phyloP scores from a whole-genome alignment of 345 rosid genomes.

The Odontarrhena argentea region DNA sequence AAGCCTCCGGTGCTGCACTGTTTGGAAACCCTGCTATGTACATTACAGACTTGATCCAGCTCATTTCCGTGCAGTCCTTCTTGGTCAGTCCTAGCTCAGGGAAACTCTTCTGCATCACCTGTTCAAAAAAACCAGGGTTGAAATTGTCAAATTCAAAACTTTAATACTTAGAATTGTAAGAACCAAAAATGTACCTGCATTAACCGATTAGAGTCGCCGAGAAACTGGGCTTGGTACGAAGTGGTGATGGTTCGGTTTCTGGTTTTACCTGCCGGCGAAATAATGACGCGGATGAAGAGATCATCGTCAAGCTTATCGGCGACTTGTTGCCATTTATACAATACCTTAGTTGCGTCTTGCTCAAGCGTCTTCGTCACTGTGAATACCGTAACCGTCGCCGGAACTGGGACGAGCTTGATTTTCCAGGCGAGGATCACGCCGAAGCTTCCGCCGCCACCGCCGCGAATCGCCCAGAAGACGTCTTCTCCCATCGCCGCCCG shows the following conservation, averaged over 20 bases:
- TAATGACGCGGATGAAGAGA: constrained; percentile 60
- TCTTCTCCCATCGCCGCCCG: constrained; percentile 73
- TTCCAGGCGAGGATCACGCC: constrained; percentile 72
- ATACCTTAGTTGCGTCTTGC: constrained; percentile 48
- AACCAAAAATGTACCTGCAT: constrained; percentile 26
- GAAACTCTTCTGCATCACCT: constrained; percentile 56
- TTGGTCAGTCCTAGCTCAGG: constrained; percentile 64
- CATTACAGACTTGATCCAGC: constrained; percentile 69
- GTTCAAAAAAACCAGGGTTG: constrained; percentile 7
- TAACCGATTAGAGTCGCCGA: constrained; percentile 51
- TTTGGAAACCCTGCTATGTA: constrained; percentile 59
- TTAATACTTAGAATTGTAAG: not conserved
- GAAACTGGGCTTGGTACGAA: constrained; percentile 51
- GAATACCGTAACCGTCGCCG: constrained; percentile 60
- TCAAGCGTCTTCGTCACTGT: constrained; percentile 54
- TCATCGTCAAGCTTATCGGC: constrained; percentile 56
- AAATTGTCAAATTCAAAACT: not conserved
- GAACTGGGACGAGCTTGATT: constrained; percentile 66
- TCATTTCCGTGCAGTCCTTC: constrained; percentile 55
- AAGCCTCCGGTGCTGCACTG: constrained; percentile 47
- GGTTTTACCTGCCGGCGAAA: constrained; percentile 37
- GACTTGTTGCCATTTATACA: constrained; percentile 61
- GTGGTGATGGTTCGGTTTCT: constrained; percentile 43
- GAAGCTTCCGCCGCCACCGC: constrained; percentile 78
- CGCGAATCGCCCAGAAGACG: constrained; percentile 74